Evolutionary conservation across 2,329 filamentous ascomycete genomes (phyloP).

Genomic region (Curvularia hawaiiensis): DNA sequence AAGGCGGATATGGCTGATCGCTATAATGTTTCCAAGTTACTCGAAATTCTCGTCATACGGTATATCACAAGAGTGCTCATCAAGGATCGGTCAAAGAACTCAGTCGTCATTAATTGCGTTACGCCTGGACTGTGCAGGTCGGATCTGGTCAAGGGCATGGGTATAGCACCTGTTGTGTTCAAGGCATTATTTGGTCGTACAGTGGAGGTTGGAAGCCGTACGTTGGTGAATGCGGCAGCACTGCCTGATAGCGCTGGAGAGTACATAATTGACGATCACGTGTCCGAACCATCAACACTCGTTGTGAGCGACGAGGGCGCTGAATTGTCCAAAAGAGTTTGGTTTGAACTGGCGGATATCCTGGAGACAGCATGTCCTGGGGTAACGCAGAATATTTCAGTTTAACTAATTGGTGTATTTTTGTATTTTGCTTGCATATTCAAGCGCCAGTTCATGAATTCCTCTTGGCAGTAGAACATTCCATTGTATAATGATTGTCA

Average conservation of each 20-base stretch:
- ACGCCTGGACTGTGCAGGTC: conserved; percentile 35
- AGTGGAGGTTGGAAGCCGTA: conserved; percentile 47
- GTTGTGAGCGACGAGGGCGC: conserved; percentile 41
- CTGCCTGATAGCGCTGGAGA: conserved; percentile 38
- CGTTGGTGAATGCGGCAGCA: conserved; percentile 43
- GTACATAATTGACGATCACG: conserved; percentile 42
- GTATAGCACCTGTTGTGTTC: conserved; percentile 14
- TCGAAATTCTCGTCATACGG: conserved; percentile 28
- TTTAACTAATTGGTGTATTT: neutral
- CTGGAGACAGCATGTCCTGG: conserved; percentile 41
- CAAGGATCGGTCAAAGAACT: conserved; percentile 10
- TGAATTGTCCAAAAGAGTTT: conserved; percentile 41
- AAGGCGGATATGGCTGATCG: conserved; percentile 18
- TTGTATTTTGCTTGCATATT: neutral
- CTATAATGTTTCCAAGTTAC: conserved; percentile 31
- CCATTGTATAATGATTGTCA: neutral
- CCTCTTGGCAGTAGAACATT: too few species aligned
- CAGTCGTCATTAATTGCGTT: conserved; percentile 32
- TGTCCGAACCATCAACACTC: conserved; percentile 31
- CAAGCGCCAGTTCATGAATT: too few species aligned
- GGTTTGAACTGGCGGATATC: conserved; percentile 44
- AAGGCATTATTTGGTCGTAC: conserved; percentile 34
- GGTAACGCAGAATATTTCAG: conserved; percentile 13
- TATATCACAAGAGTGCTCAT: conserved; percentile 19
- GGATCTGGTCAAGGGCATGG: conserved; percentile 14